phyloP scores from a whole-genome alignment of 331 rosid species.

The Arachis monticola region DNA sequence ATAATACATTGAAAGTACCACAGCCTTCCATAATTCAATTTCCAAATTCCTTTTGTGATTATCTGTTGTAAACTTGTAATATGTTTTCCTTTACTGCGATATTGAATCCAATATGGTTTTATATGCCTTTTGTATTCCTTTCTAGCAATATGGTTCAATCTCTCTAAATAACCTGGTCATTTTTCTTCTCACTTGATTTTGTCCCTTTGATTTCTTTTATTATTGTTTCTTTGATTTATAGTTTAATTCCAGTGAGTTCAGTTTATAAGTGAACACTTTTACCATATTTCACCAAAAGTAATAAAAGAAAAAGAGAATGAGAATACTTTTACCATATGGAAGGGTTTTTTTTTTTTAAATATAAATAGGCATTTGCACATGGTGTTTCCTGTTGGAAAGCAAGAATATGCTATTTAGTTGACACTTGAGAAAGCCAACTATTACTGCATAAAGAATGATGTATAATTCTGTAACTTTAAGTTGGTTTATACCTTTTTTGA shows the following conservation, averaged over 20 bases:
- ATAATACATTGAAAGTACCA: constrained; percentile 16
- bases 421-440: constrained; percentile 20
- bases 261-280: constrained; percentile 10
- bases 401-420: constrained; percentile 10
- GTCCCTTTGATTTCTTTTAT: constrained; percentile 16
- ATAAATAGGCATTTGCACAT: constrained; percentile 1
- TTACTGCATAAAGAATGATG: constrained; percentile 5
- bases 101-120: not conserved
- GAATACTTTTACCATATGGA: not conserved
- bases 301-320: not conserved
- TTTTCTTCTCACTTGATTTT: constrained; percentile 23
- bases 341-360: constrained; percentile 7
- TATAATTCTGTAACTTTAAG: constrained; percentile 7
- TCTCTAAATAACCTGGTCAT: not conserved
- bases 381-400: constrained; percentile 17
- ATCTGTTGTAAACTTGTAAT: constrained; percentile 7
- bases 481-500: not conserved
- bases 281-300: not conserved
- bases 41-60: constrained; percentile 18
- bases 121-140: not conserved
- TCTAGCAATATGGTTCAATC: constrained; percentile 19
- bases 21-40: constrained; percentile 15
- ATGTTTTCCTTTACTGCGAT: constrained; percentile 1
- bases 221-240: constrained; percentile 5
- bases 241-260: constrained; percentile 19